A percentile compares a stretch with the other conserved stretches of the same genome.
Evolutionary conservation across 257 asterid species (phyloP).

Genomic region (Ehretia macrophylla): DNA sequence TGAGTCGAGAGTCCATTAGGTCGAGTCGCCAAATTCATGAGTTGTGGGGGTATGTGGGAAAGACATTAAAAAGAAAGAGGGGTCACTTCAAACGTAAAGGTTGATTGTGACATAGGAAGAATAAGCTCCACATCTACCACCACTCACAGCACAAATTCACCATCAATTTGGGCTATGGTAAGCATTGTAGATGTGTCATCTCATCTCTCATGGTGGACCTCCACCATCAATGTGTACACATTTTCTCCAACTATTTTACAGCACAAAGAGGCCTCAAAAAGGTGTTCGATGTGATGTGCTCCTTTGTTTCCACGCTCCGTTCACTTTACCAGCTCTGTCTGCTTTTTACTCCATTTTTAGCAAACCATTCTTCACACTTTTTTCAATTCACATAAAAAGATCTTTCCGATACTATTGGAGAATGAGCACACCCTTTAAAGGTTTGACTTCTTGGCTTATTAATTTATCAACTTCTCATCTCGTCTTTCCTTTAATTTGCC

Average conservation of each 20-base stretch:
- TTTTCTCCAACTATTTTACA: slow-evolving; percentile 7
- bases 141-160: slow-evolving; percentile 18
- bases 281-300: slow-evolving; percentile 56
- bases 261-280: slow-evolving; percentile 24
- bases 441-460: slow-evolving; percentile 15
- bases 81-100: slow-evolving; percentile 28
- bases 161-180: slow-evolving; percentile 19
- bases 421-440: slow-evolving; percentile 6
- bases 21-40: no score
- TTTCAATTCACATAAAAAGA: slow-evolving; percentile 10
- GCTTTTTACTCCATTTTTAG: slow-evolving; percentile 20
- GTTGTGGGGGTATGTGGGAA: slow-evolving; percentile 5
- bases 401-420: slow-evolving; percentile 55
- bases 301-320: slow-evolving; percentile 39
- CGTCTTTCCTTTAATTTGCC: no score
- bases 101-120: slow-evolving; percentile 18
- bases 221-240: slow-evolving; percentile 1
- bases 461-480: background rate
- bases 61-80: background rate
- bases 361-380: slow-evolving; percentile 2
- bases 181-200: slow-evolving; percentile 10
- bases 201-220: slow-evolving; percentile 20
- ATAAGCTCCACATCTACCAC: slow-evolving; percentile 13
- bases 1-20: no score
- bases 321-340: slow-evolving; percentile 38